Evolutionary conservation across 306 rosid genomes (phyloP), one percentile per base, ranked within the genome.

Genomic region (Lithocarpus polystachyus): DNA sequence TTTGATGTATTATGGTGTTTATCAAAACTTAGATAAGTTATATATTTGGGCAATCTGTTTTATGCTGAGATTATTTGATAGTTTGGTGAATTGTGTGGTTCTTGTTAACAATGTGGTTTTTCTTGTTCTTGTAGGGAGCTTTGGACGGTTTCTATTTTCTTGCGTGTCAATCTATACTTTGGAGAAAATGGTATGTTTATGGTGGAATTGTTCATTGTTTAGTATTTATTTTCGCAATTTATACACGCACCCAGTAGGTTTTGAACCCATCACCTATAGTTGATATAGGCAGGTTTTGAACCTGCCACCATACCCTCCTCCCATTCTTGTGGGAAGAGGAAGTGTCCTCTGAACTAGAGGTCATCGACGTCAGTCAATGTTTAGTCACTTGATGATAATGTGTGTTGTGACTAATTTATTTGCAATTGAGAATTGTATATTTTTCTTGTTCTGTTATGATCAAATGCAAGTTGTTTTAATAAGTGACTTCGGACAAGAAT

Each of bases 171-270:
- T 65, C 24, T 51, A 28, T 79, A 75, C 75, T 22, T 53, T 0
- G 8, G 35, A 7, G 10, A 88, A 85, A 75, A 88, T 88, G 88
- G 89, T 83, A 85, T 53, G 75, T 52, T 73, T 31, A 48, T 48
- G 45, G 45, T 40, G 8, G 45, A 40, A 40, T 40, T 2, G 2
- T 40, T 40, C 45, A 40, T 40, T 40, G 45, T 40, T 40, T 40
- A 40, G 8, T 40, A 8, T 48, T 48, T 48, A 3, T 48, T 10
- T 3, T 48, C 17, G 53, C 17, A 48, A 48, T 11, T 48, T 48
- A 48, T 12, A 48, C 53, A 48, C 1, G 5, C 53, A 48, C 53
- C 17, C 5, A 12, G 53, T 12, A 48, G 53, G 53, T 12, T 48
- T 48, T 48, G 53, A 48, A 48, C 53, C 53, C 53, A 48, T 10